Evolutionary conservation across 192 early-diverging fungal species (phyloP).

Genomic region (Umbelopsis sp.): DNA sequence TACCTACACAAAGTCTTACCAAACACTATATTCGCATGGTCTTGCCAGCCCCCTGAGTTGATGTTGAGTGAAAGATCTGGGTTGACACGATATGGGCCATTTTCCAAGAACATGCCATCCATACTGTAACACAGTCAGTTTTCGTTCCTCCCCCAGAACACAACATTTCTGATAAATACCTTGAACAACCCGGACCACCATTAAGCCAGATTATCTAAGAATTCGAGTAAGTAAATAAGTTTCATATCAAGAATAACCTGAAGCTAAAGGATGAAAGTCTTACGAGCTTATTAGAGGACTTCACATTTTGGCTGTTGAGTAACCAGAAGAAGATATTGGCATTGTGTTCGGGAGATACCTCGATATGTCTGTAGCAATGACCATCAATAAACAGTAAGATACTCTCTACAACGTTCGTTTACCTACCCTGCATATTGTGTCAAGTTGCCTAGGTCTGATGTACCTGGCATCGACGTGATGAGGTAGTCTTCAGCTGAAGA

Average conservation of each 20-base stretch:
- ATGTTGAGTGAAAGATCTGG: slow-evolving; percentile 40
- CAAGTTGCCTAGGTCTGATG: slow-evolving; percentile 26
- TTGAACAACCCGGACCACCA: slow-evolving; percentile 52
- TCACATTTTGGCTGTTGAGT: slow-evolving; percentile 30
- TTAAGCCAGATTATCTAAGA: slow-evolving; percentile 66
- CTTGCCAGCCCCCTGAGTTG: slow-evolving; percentile 57
- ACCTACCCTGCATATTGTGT: slow-evolving; percentile 54
- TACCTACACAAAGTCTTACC: slow-evolving; percentile 34
- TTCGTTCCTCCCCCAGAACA: not conserved
- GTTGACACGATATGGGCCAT: slow-evolving; percentile 56
- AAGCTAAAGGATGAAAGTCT: not conserved
- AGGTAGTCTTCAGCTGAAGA: slow-evolving; percentile 42
- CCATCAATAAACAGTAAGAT: not conserved
- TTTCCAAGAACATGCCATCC: slow-evolving; percentile 68
- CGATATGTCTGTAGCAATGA: slow-evolving; percentile 42
- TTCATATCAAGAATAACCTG: not conserved
- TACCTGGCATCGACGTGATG: slow-evolving; percentile 41
- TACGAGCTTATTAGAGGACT: slow-evolving; percentile 43
- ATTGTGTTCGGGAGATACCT: slow-evolving; percentile 31
- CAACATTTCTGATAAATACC: slow-evolving; percentile 18
- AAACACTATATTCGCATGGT: slow-evolving; percentile 62
- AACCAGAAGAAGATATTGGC: slow-evolving; percentile 60
- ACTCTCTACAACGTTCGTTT: not conserved
- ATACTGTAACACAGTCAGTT: slow-evolving; percentile 43
- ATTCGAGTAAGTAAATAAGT: not conserved